These are phyloP conservation scores for Daedalea quercina DNA, from an alignment of 768 basidiomycete genomes.

Conservation along the genomic window DNA sequence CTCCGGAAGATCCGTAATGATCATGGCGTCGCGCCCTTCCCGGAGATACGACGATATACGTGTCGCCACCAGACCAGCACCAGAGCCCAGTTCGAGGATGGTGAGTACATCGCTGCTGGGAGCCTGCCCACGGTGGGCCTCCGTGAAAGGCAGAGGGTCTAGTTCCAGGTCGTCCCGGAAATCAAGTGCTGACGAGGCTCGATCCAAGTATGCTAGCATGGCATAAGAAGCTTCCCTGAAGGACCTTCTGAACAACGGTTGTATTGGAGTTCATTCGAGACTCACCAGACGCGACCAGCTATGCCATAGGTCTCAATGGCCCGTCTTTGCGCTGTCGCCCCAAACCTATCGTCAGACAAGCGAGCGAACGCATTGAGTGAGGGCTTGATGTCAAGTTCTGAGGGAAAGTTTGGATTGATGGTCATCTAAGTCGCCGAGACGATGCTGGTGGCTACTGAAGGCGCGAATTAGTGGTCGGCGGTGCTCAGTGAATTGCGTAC, in stretches of 20 bases:
- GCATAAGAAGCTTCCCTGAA: constrained; percentile 23
- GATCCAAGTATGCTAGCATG: constrained; percentile 16
- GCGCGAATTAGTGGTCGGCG: too few species aligned
- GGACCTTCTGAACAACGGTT: not conserved
- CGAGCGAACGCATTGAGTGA: constrained; percentile 4
- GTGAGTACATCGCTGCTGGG: constrained; percentile 21
- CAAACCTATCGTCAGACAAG: constrained; percentile 20
- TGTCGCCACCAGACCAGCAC: constrained; percentile 57
- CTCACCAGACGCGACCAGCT: constrained; percentile 79
- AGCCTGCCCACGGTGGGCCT: too few species aligned
- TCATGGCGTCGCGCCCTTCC: constrained; percentile 22
- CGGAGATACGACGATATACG: constrained; percentile 39
- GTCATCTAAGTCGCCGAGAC: not conserved
- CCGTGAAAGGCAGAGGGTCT: constrained; percentile 34
- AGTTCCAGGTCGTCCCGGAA: constrained; percentile 9
- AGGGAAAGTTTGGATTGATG: constrained; percentile 38
- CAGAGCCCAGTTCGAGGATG: constrained; percentile 76
- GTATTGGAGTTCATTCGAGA: constrained; percentile 1
- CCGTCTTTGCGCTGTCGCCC: constrained; percentile 36
- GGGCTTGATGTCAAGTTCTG: constrained; percentile 34
- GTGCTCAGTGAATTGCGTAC: too few species aligned
- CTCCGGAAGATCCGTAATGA: constrained; percentile 74
- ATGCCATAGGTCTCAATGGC: constrained; percentile 75
- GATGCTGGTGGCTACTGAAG: not conserved
- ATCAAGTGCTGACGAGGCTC: not conserved